Evolutionary conservation across 768 basidiomycete genomes (phyloP), one percentile per base, ranked within the genome.

Genomic region (Fomitopsis serialis): DNA sequence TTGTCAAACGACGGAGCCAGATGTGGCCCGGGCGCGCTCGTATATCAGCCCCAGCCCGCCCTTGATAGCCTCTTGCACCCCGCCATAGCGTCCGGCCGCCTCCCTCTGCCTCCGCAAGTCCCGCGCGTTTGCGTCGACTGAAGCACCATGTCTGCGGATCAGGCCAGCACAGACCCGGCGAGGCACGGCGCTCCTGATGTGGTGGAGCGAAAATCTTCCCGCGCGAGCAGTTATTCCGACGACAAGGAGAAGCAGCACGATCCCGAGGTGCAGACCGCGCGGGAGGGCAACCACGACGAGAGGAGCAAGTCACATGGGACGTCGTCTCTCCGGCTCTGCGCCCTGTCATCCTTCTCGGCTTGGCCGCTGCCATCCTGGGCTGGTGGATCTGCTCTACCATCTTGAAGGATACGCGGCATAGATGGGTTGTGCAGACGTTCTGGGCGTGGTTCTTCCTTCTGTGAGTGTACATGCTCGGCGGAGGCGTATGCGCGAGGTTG

Each of bases 381-480:
- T 93, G 90, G 90, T 93, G 90, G 90, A 83, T 93, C 34, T 85
- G 84, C 55, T 70, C 90, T 9, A 90, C 81, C 0, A 66, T 90
- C 12, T 69, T 92, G 46, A 60, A 72, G 50, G 81, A 76, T 5
- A 92, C 91, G 2, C 80, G 90, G 48, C 84, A 80, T 67, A 76
- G 88, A 72, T 93, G 90, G 88, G 78, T 92, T 56, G 85, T 87
- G 9, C 88, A 91, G 68, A 87, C 89, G 0, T 40, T 92, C 35
- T 87, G 86, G 60, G 87, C 90, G 2, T 94, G 92, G 90, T 80
- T 81, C 50, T 90, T 92, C 72, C 74, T 92, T 58, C 58, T 80
- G 86, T 86, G 60, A 61, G 82, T 72, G 48, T 44, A 17, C 46
- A 4, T 13, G 5, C 9, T 44, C 32, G 42, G 22, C 58, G n/a